phyloP scores from a whole-genome alignment of 495 filamentous ascomycete species.

The Aspergillus kassunensis region DNA sequence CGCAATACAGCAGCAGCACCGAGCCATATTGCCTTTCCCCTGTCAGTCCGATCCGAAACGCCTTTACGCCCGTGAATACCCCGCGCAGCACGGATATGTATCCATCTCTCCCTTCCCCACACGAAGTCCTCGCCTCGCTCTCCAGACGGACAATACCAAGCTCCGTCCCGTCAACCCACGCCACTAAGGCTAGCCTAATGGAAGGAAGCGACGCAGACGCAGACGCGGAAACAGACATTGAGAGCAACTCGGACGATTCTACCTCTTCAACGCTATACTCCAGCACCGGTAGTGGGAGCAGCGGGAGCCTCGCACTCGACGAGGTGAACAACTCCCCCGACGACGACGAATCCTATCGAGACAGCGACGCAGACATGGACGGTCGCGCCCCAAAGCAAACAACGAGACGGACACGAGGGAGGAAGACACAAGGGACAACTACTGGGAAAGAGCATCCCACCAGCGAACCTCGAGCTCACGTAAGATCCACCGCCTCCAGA shows the following conservation, averaged over 20 bases:
- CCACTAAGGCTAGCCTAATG: neutral
- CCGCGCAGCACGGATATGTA: slow-evolving; percentile 23
- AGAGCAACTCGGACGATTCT: slow-evolving; percentile 8
- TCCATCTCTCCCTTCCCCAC: slow-evolving; percentile 9
- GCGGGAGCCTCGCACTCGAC: neutral
- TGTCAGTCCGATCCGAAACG: slow-evolving; percentile 19
- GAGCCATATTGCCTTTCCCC: slow-evolving; percentile 30
- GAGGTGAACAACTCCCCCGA: slow-evolving; percentile 3
- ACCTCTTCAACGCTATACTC: slow-evolving; percentile 6
- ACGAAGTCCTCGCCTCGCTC: slow-evolving; percentile 6
- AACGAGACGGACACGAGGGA: neutral
- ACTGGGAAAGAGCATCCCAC: slow-evolving; percentile 1
- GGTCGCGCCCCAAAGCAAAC: neutral
- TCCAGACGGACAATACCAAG: neutral
- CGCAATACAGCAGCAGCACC: slow-evolving; percentile 17
- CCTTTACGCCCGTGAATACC: slow-evolving; percentile 34
- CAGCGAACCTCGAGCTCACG: neutral
- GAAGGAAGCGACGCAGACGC: slow-evolving; percentile 11
- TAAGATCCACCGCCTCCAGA: neutral
- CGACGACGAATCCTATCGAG: slow-evolving; percentile 17
- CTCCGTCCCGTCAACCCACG: neutral
- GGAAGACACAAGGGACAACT: neutral
- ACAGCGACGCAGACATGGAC: slow-evolving; percentile 6
- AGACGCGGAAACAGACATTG: slow-evolving; percentile 5
- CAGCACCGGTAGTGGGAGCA: neutral